Evolutionary conservation across 805 yeast species (phyloP).

Genomic region (Saccharomycopsis sp.): DNA sequence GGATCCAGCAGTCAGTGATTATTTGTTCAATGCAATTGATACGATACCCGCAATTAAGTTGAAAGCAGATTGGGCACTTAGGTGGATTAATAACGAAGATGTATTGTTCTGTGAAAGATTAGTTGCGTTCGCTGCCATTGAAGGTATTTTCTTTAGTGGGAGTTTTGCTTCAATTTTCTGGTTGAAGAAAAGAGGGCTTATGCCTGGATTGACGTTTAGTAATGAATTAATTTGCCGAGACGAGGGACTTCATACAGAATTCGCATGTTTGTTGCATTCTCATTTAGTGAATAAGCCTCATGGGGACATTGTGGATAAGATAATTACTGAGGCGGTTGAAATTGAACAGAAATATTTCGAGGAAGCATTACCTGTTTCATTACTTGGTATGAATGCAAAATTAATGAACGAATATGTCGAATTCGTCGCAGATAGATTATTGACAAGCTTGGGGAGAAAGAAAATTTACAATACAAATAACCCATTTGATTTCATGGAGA

Average conservation of each 20-base stretch:
- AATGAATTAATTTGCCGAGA: slow-evolving; percentile 96
- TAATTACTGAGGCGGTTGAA: slow-evolving; percentile 89
- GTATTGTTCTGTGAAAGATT: slow-evolving; percentile 92
- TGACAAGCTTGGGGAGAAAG: slow-evolving; percentile 83
- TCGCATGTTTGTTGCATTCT: slow-evolving; percentile 90
- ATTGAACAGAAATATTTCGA: slow-evolving; percentile 92
- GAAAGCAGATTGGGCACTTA: slow-evolving; percentile 98
- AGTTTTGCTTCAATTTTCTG: slow-evolving; percentile 97
- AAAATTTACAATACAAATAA: slow-evolving; percentile 80
- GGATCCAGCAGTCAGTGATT: slow-evolving; percentile 88
- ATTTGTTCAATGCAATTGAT: slow-evolving; percentile 89
- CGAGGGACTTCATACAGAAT: slow-evolving; percentile 98
- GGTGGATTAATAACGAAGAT: slow-evolving; percentile 87
- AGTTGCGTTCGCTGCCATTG: slow-evolving; percentile 98
- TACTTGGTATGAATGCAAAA: slow-evolving; percentile 89
- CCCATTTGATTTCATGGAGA: slow-evolving; percentile 99
- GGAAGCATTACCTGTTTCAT: slow-evolving; percentile 87
- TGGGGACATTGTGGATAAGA: slow-evolving; percentile 66
- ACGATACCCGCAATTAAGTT: slow-evolving; percentile 92
- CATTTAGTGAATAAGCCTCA: slow-evolving; percentile 88
- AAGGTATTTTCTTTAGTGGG: slow-evolving; percentile 97
- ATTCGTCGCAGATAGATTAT: slow-evolving; percentile 92
- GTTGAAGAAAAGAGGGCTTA: slow-evolving; percentile 97
- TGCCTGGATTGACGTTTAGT: slow-evolving; percentile 98
- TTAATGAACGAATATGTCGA: slow-evolving; percentile 98